Evolutionary conservation across 2,329 filamentous ascomycete species (phyloP), one percentile per base, ranked within the genome.

Genomic region (Talaromyces sp.): DNA sequence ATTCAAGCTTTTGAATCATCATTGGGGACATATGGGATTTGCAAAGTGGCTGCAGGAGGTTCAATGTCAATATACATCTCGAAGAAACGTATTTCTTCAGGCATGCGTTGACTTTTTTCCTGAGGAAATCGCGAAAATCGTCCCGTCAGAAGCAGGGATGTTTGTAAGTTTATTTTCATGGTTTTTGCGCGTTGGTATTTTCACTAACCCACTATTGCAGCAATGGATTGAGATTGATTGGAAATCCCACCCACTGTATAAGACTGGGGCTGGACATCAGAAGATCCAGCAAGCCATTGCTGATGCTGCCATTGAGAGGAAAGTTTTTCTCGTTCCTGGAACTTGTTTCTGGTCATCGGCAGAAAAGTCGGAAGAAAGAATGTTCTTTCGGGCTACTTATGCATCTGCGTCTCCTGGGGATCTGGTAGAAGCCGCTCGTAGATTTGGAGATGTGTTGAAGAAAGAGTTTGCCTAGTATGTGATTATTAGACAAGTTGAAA

Each of bases 1-100:
- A 49, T 90, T 88, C 77, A 92, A 93, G 74, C 77, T 96, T 19
- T 80, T 96, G 2, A 83, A 91, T 70, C 19, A 56, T 3, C 36
- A 46, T 4, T 56, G 54, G 54, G 49, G 49, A 0, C 45, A 52
- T 42, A 0, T 36, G 3, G 54, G 54, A n/a, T 49, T 50, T 9
- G 19, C 51, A 7, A 27, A 47, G 11, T 53, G 50, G 54, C n/a
- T 56, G n/a, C 22, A 36, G 1, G 16, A 47, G 13, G 4, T 56
- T 3, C 47, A 27, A n/a, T 11, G 3, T 1, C 37, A 49, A 35
- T 57, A 56, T 41, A 46, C 27, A 0, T 19, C 2, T n/a, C 14
- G 51, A 9, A 14, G 51, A 14, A 29, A 54, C 17, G n/a, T n/a
- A 5, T 39, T 54, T 22, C 14, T 36, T 1, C 1, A 40, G n/a